phyloP scores from a whole-genome alignment of 441 rosid genomes.

The Daphne laureola region DNA sequence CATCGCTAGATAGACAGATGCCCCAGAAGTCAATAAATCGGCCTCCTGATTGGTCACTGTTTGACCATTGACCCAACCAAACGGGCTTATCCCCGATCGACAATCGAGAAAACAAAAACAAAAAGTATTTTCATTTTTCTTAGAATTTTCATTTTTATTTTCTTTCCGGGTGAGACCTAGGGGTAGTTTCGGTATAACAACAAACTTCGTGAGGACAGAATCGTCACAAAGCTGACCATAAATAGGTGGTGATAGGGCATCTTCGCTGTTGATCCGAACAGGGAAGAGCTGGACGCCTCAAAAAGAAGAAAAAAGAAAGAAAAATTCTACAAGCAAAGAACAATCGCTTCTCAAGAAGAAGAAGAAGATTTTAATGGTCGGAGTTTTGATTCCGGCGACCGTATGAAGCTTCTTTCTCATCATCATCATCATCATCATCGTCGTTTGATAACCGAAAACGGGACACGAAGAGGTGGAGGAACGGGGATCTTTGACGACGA shows the following conservation, averaged over 20 bases:
- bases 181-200: constrained; percentile 12
- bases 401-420: constrained; percentile 8
- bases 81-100: not conserved
- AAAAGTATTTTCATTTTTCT: not conserved
- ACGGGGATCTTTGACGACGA: constrained; percentile 7
- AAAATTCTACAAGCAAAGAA: not conserved
- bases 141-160: not conserved
- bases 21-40: constrained; percentile 5
- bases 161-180: no score
- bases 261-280: constrained; percentile 20
- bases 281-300: constrained; percentile 5
- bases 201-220: constrained; percentile 17
- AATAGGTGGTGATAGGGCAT: constrained; percentile 36
- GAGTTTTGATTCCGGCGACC: constrained; percentile 7
- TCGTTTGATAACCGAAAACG: constrained; percentile 4
- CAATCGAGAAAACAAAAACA: constrained; percentile 6
- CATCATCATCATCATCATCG: no score
- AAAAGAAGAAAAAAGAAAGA: constrained; percentile 9
- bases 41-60: constrained; percentile 8
- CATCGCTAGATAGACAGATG: no score
- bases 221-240: constrained; percentile 20
- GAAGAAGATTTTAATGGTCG: constrained; percentile 11
- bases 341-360: not conserved
- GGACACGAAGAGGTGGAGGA: constrained; percentile 4
- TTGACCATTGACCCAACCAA: constrained; percentile 11